phyloP scores from a whole-genome alignment of 2,329 filamentous ascomycete genomes.

The Cryoendolithus antarcticus region DNA sequence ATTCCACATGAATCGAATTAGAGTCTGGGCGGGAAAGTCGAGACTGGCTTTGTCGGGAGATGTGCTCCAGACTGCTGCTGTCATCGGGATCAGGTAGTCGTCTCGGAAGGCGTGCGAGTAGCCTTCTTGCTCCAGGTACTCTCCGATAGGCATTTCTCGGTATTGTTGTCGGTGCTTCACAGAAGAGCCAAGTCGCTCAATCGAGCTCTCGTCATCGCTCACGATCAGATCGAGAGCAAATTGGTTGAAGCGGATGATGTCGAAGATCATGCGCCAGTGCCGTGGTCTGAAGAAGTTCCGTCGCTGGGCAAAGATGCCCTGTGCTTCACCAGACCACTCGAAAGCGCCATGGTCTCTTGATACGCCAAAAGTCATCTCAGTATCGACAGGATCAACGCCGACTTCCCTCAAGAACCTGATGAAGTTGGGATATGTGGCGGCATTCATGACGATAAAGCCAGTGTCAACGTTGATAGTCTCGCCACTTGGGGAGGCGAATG shows the following conservation, averaged over 20 bases:
- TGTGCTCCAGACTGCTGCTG: constrained; percentile 71
- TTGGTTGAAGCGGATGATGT: constrained; percentile 74
- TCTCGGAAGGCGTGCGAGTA: constrained; percentile 71
- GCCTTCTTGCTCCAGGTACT: constrained; percentile 61
- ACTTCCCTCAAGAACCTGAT: constrained; percentile 58
- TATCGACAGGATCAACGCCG: constrained; percentile 50
- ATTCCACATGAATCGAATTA: constrained; percentile 76
- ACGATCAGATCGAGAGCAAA: constrained; percentile 64
- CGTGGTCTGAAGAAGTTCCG: constrained; percentile 54
- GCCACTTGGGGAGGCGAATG: constrained; percentile 49
- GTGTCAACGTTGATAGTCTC: constrained; percentile 62
- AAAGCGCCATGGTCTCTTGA: constrained; percentile 63
- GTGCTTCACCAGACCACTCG: constrained; percentile 62
- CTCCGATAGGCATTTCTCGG: constrained; percentile 48
- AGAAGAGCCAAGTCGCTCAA: constrained; percentile 1
- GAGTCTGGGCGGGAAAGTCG: constrained; percentile 60
- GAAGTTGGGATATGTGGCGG: constrained; percentile 73
- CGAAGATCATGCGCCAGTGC: constrained; percentile 76
- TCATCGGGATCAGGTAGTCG: constrained; percentile 74
- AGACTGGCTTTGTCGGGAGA: constrained; percentile 62
- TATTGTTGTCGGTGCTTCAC: constrained; percentile 8
- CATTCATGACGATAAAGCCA: constrained; percentile 72
- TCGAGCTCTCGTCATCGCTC: constrained; percentile 33
- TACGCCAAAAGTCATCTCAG: constrained; percentile 66
- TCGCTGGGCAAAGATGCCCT: constrained; percentile 58